phyloP scores from a whole-genome alignment of 768 basidiomycete species.

The Rhizopogon sp. region DNA sequence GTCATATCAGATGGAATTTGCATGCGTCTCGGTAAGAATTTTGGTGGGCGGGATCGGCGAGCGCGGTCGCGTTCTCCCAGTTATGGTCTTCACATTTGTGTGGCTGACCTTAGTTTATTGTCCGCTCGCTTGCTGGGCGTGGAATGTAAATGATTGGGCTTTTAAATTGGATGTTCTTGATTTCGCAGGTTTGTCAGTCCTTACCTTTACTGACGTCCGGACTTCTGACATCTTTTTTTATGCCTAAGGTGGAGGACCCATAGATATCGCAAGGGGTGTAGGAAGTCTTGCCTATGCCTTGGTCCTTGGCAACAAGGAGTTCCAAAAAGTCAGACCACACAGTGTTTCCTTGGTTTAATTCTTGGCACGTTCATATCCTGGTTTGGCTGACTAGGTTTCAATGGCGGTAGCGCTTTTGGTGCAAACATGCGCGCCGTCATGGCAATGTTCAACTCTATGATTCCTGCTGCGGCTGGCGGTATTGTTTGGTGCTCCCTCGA shows the following conservation, averaged over 20 bases:
- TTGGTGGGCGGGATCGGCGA: constrained; percentile 80
- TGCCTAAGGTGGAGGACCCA: constrained; percentile 70
- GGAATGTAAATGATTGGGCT: constrained; percentile 80
- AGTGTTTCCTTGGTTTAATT: constrained; percentile 78
- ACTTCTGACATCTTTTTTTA: constrained; percentile 1
- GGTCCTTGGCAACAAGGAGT: constrained; percentile 76
- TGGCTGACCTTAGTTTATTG: constrained; percentile 90
- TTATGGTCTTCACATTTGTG: constrained; percentile 74
- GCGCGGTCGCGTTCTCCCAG: constrained; percentile 77
- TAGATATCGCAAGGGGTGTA: constrained; percentile 83
- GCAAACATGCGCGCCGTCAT: constrained; percentile 84
- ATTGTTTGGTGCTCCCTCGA: constrained; percentile 80
- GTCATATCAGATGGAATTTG: constrained; percentile 85
- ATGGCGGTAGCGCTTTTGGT: constrained; percentile 84
- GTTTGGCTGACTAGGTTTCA: constrained; percentile 88
- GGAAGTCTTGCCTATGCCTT: constrained; percentile 83
- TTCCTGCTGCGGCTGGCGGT: constrained; percentile 77
- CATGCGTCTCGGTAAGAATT: constrained; percentile 74
- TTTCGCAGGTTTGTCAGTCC: constrained; percentile 56
- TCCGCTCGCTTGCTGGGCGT: constrained; percentile 82
- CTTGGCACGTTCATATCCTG: constrained; percentile 84
- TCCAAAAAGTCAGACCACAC: constrained; percentile 85
- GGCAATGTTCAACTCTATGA: constrained; percentile 87
- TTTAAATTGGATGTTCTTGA: constrained; percentile 83
- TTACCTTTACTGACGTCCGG: constrained; percentile 1